A percentile compares a stretch with the other conserved stretches of the same genome.
Conservation (phyloP, 768 basidiomycete species). For the Boletus subparvulus region DNA sequence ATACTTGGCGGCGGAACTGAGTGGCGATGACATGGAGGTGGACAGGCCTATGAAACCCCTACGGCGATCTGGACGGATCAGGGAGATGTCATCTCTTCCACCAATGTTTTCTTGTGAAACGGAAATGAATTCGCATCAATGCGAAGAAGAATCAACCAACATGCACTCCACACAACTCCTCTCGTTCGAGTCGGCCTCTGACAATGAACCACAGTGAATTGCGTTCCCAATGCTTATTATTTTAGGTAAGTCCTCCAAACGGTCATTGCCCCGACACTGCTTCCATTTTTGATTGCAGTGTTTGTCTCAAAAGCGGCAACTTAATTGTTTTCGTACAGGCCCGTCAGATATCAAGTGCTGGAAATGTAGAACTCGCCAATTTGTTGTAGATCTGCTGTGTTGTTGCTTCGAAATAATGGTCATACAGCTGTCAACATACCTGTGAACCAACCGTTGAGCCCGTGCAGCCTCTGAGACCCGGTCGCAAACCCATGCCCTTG, state of each 20-base stretch:
- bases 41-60: conserved; percentile 39
- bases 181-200: conserved; percentile 18
- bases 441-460: conserved; percentile 9
- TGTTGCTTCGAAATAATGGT: conserved; percentile 22
- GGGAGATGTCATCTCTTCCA: conserved; percentile 28
- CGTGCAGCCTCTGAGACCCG: conserved; percentile 29
- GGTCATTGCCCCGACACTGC: conserved; percentile 10
- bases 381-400: conserved; percentile 29
- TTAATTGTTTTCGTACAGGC: conserved; percentile 17
- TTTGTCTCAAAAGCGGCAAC: conserved; percentile 19
- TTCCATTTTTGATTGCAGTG: conserved; percentile 22
- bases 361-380: conserved; percentile 23
- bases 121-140: conserved; percentile 35
- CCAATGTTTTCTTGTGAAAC: conserved; percentile 26
- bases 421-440: conserved; percentile 24
- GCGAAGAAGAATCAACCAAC: conserved; percentile 19
- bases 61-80: conserved; percentile 33
- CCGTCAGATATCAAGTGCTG: conserved; percentile 20
- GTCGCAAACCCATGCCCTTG: conserved; percentile 26
- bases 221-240: conserved; percentile 14
- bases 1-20: conserved; percentile 21
- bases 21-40: conserved; percentile 30
- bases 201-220: conserved; percentile 26
- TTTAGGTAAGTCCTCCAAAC: conserved; percentile 28
- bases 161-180: conserved; percentile 19